Evolutionary conservation across 2,329 filamentous ascomycete genomes (phyloP).

Genomic region (Gnomoniopsis sp.): DNA sequence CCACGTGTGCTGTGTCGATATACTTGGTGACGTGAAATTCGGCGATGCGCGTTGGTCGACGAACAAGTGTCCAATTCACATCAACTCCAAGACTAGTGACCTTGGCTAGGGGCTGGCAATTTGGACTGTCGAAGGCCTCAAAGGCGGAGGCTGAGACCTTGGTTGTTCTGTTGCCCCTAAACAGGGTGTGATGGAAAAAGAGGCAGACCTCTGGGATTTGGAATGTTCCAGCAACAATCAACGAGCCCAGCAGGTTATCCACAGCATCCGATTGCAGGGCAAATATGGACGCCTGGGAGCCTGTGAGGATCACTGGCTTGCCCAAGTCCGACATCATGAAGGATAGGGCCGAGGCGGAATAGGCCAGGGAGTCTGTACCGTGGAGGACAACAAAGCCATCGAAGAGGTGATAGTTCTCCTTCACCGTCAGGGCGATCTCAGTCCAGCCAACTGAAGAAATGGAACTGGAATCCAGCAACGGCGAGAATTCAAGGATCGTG

Average conservation of each 20-base stretch:
- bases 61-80: constrained; percentile 75
- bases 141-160: constrained; percentile 87
- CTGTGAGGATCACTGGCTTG: constrained; percentile 86
- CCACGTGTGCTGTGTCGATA: constrained; percentile 83
- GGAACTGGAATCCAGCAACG: constrained; percentile 83
- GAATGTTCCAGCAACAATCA: constrained; percentile 89
- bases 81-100: constrained; percentile 78
- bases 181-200: constrained; percentile 90
- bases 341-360: constrained; percentile 84
- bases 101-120: constrained; percentile 74
- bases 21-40: constrained; percentile 71
- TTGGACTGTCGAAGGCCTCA: constrained; percentile 85
- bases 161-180: constrained; percentile 82
- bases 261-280: constrained; percentile 87
- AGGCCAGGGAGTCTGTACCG: constrained; percentile 85
- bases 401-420: constrained; percentile 81
- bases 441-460: constrained; percentile 86
- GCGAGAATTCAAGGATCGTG: constrained; percentile 77
- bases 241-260: constrained; percentile 82
- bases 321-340: constrained; percentile 92
- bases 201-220: constrained; percentile 90
- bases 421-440: constrained; percentile 74
- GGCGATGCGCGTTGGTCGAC: constrained; percentile 69
- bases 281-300: constrained; percentile 81
- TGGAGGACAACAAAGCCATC: constrained; percentile 91